These are phyloP conservation scores for Pleurotus platypus DNA, from an alignment of 768 basidiomycete genomes.

Conservation along the genomic window DNA sequence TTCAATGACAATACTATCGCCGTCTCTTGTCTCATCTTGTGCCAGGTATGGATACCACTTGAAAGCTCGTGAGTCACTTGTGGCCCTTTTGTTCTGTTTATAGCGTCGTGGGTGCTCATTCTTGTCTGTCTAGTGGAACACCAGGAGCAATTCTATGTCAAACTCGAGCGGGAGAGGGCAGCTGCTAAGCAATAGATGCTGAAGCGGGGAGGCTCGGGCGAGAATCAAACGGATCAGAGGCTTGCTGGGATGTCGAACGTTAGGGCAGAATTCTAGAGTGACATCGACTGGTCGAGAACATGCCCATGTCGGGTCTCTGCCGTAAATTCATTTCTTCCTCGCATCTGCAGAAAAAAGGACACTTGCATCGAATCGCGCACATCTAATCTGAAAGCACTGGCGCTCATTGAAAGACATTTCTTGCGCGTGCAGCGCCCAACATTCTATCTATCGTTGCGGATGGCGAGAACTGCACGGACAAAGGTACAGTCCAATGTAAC, in stretches of 20 bases:
- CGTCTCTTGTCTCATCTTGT: slow-evolving; percentile 20
- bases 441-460: too few species aligned
- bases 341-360: too few species aligned
- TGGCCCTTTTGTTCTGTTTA: too few species aligned
- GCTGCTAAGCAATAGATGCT: slow-evolving; percentile 19
- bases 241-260: background rate
- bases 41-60: slow-evolving; percentile 82
- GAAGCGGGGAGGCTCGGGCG: background rate
- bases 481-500: too few species aligned
- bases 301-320: too few species aligned
- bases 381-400: too few species aligned
- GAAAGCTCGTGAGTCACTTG: slow-evolving; percentile 56
- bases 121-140: slow-evolving; percentile 55
- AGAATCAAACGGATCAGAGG: background rate
- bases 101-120: too few species aligned
- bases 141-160: slow-evolving; percentile 85
- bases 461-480: too few species aligned
- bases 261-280: background rate
- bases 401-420: too few species aligned
- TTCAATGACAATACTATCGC: slow-evolving; percentile 8
- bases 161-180: slow-evolving; percentile 64
- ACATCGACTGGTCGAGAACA: background rate
- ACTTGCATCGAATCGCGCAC: too few species aligned
- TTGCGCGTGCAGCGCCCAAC: too few species aligned
- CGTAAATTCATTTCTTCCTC: too few species aligned